Conservation (phyloP, 2,329 filamentous ascomycete genomes). For the Didymella exigua region DNA sequence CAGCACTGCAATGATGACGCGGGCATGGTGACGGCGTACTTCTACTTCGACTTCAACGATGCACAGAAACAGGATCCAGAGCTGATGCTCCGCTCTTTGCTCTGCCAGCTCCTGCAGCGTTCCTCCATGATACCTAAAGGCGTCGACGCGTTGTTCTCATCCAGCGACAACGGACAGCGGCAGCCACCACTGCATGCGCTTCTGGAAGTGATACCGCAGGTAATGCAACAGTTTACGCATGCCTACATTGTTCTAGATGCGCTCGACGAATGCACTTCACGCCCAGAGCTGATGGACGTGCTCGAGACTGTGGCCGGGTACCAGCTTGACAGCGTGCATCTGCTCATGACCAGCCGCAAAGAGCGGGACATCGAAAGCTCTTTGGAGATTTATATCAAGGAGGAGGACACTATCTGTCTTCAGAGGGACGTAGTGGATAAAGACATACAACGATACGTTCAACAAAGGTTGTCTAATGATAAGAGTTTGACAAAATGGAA, state of each 20-base stretch:
- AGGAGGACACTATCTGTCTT: conserved; percentile 27
- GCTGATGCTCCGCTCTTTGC: conserved; percentile 47
- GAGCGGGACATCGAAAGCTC: conserved; percentile 37
- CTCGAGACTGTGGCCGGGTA: conserved; percentile 27
- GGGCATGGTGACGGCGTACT: conserved; percentile 25
- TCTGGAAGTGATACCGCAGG: conserved; percentile 24
- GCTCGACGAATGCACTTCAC: conserved; percentile 36
- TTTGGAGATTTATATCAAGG: conserved; percentile 17
- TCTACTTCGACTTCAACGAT: conserved; percentile 49
- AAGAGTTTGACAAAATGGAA: conserved; percentile 32
- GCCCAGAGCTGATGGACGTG: conserved; percentile 29
- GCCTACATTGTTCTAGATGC: conserved; percentile 35
- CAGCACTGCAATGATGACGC: conserved; percentile 17
- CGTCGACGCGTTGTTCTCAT: conserved; percentile 36
- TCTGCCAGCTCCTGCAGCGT: conserved; percentile 43
- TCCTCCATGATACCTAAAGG: conserved; percentile 12
- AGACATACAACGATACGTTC: conserved; percentile 38
- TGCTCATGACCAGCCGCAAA: conserved; percentile 37
- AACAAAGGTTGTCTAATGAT: conserved; percentile 44
- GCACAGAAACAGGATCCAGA: conserved; percentile 43
- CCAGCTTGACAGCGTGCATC: conserved; percentile 30
- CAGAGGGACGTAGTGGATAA: conserved; percentile 32
- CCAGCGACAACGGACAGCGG: conserved; percentile 25
- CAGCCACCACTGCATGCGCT: conserved; percentile 32
- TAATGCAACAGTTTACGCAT: conserved; percentile 30